Evolutionary conservation across 2,329 filamentous ascomycete genomes (phyloP), one percentile per base, ranked within the genome.

Genomic region (Trichophyton schoenleinii): DNA sequence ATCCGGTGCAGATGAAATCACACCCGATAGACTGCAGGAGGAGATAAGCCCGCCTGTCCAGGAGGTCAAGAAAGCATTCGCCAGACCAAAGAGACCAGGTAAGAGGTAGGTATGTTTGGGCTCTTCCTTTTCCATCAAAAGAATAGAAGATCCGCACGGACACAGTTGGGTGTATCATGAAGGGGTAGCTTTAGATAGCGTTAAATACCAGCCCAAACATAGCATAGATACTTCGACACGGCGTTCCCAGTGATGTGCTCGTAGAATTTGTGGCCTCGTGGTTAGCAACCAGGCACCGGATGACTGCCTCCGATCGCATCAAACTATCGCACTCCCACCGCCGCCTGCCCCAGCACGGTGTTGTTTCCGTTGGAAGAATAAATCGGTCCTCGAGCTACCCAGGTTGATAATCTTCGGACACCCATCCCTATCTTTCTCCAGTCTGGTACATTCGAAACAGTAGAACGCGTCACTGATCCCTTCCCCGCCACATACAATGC

Each of bases 321-420:
- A 55, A 6, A 25, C 52, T 36, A 28, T 31, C n/a, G 52, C 52
- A 28, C 52, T 15, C 20, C 25, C 52, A 55, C 52, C 52, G 3
- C 20, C 46, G 8, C 46, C 46, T 11, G 46, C 46, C 8, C 46
- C 46, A 11, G 46, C 46, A 49, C 65, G 65, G 65, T 67, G 65
- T 52, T 64, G 63, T 79, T 89, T 89, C 75, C 88, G 88, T 75
- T 87, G 84, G 73, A 87, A 85, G 68, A 86, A 84, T 77, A 97
- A 81, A 82, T 99, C 94, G 71, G 94, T 99, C 77, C 94, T 85
- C 63, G 88, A 94, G 80, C 89, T 95, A 48, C 94, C 94, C 71
- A 99, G 77, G 73, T 99, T 99, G 73, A 99, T 97, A 76, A 99
- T 99, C 84, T 99, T 99, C 60, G 94, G 94, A 75, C 94, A 99